phyloP scores from a whole-genome alignment of 306 rosid genomes.

The Prunus fruticosa region DNA sequence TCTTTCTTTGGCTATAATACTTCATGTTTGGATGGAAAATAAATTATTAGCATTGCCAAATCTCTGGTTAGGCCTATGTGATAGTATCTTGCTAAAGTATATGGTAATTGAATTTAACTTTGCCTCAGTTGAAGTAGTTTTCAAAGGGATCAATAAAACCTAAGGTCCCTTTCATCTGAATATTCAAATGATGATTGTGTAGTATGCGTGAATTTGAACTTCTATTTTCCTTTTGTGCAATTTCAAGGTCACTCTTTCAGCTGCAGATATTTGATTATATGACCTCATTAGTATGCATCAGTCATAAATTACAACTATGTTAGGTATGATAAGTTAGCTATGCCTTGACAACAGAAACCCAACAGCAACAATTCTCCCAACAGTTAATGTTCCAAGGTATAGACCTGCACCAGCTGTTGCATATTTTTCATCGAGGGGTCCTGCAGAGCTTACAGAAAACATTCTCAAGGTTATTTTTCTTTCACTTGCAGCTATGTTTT shows the following conservation, averaged over 20 bases:
- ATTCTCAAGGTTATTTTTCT: constrained; percentile 73
- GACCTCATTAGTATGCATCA: background rate
- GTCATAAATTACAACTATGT: background rate
- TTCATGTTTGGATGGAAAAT: too few relatives aligned
- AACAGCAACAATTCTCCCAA: constrained; percentile 68
- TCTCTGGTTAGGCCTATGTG: background rate
- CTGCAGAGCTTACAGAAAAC: constrained; percentile 78
- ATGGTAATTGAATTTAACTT: background rate
- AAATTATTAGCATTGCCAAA: background rate
- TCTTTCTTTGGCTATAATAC: too few relatives aligned
- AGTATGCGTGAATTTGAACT: too few relatives aligned
- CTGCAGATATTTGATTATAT: background rate
- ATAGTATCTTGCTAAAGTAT: background rate
- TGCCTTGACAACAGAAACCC: constrained; percentile 52
- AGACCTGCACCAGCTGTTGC: constrained; percentile 83
- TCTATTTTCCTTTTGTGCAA: too few relatives aligned
- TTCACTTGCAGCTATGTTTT: background rate
- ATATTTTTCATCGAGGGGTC: constrained; percentile 88
- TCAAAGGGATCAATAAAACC: background rate
- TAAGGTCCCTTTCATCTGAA: too few relatives aligned
- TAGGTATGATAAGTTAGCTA: background rate
- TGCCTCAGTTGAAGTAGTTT: background rate
- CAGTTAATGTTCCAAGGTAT: constrained; percentile 42
- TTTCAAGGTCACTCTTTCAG: too few relatives aligned
- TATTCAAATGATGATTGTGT: background rate